Conservation (phyloP, 345 rosid species). For the Erysimum cheiranthoides region DNA sequence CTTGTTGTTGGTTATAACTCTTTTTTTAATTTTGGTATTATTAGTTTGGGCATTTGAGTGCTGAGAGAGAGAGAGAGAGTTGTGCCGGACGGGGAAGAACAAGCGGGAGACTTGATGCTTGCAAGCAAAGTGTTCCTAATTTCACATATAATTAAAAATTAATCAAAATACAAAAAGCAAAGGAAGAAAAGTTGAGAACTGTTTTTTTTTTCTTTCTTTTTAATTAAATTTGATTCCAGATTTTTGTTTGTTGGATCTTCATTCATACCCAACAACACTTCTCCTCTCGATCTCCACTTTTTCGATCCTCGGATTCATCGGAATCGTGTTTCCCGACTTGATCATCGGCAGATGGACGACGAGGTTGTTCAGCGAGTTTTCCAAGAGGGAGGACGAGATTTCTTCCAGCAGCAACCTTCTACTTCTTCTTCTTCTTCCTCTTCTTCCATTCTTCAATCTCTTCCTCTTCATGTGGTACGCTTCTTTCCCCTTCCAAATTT, state of each 20-base stretch:
- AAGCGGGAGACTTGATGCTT: slow-evolving; percentile 49
- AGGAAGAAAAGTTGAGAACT: slow-evolving; percentile 26
- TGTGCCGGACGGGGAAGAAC: slow-evolving; percentile 36
- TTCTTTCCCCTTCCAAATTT: slow-evolving; percentile 10
- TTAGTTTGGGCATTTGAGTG: too few species aligned
- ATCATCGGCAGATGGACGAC: slow-evolving; percentile 69
- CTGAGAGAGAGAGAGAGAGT: too few species aligned
- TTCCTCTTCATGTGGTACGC: slow-evolving; percentile 92
- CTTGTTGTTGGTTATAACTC: too few species aligned
- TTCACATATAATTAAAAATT: background rate
- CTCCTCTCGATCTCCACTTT: slow-evolving; percentile 8
- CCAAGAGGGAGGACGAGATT: slow-evolving; percentile 92
- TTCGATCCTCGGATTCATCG: slow-evolving; percentile 15
- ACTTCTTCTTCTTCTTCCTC: slow-evolving; percentile 66
- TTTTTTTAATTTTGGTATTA: too few species aligned
- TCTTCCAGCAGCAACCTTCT: slow-evolving; percentile 82
- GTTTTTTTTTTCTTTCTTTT: background rate
- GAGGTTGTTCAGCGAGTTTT: slow-evolving; percentile 95
- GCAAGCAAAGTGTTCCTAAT: slow-evolving; percentile 46
- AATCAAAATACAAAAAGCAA: slow-evolving; percentile 16
- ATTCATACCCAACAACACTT: slow-evolving; percentile 1
- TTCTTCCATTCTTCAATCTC: slow-evolving; percentile 88
- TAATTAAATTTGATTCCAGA: slow-evolving; percentile 23
- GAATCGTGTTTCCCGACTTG: slow-evolving; percentile 11
- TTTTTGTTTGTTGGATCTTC: slow-evolving; percentile 22